Percentiles rank a stretch among this genome's conserved stretches.
Conservation (phyloP, 2,329 filamentous ascomycete species). For the Ceratocystis albifundus region DNA sequence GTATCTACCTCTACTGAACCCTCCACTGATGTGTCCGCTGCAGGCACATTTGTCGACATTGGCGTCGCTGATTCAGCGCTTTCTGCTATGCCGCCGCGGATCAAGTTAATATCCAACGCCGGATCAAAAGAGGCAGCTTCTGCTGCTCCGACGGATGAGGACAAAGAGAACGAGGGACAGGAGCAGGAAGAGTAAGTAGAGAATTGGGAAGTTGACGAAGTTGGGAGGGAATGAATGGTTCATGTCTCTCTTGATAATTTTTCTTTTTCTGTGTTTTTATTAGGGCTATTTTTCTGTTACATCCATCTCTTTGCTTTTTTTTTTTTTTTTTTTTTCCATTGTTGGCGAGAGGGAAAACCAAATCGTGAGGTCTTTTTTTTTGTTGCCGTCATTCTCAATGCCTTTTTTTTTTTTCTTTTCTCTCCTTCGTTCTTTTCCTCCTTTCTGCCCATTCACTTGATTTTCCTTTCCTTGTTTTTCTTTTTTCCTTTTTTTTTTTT, state of each 20-base stretch:
- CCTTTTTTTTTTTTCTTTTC: no score
- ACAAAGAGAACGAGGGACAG: not conserved
- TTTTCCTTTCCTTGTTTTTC: constrained; percentile 2
- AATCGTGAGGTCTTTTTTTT: not conserved
- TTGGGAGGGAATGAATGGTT: not conserved
- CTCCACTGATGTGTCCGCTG: constrained; percentile 24
- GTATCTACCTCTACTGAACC: constrained; percentile 21
- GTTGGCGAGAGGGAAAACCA: constrained; percentile 4
- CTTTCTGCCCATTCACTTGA: no score
- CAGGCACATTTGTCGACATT: not conserved
- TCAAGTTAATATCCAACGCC: constrained; percentile 37
- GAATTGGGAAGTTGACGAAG: constrained; percentile 9
- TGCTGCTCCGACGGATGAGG: not conserved
- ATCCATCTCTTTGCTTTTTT: not conserved
- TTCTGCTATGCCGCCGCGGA: constrained; percentile 12
- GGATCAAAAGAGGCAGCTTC: constrained; percentile 26
- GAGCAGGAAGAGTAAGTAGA: not conserved
- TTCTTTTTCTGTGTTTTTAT: constrained; percentile 17
- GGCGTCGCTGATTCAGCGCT: not conserved
- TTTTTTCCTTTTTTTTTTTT: not conserved
- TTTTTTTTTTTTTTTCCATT: constrained; percentile 8
- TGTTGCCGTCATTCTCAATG: no score
- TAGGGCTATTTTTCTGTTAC: not conserved
- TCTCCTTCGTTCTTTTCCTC: not conserved
- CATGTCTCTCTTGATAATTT: constrained; percentile 16